Evolutionary conservation across 2,329 filamentous ascomycete genomes (phyloP).

Genomic region (Lachnellula subtilissima): DNA sequence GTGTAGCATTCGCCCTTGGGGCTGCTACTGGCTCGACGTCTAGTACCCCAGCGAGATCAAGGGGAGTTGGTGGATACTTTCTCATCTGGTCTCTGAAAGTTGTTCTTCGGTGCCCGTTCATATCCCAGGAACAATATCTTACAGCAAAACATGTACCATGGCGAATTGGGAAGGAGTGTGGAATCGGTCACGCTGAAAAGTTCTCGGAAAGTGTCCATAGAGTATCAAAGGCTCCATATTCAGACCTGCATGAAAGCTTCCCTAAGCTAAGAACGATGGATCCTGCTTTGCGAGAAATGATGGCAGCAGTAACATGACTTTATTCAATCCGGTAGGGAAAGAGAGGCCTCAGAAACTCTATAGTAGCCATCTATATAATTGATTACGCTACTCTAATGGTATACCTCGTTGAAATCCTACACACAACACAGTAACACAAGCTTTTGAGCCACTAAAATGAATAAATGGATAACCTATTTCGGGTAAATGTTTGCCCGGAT

Average conservation of each 20-base stretch:
- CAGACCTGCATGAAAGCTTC: too few relatives aligned
- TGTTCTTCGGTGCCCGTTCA: slow-evolving; percentile 5
- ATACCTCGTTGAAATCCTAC: too few relatives aligned
- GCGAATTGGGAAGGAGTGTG: slow-evolving; percentile 7
- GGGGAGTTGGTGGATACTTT: slow-evolving; percentile 11
- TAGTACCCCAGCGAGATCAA: not conserved
- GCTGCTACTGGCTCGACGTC: not conserved
- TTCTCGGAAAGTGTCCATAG: not conserved
- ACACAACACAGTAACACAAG: too few relatives aligned
- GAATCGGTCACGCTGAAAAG: slow-evolving; percentile 5
- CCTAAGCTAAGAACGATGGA: too few relatives aligned
- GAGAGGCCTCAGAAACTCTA: too few relatives aligned
- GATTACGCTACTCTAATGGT: too few relatives aligned
- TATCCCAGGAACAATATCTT: not conserved
- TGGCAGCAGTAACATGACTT: too few relatives aligned
- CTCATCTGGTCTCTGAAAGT: slow-evolving; percentile 9
- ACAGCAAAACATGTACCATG: slow-evolving; percentile 1
- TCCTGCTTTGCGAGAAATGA: too few relatives aligned
- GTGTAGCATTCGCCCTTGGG: slow-evolving; percentile 9
- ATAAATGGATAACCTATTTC: not conserved
- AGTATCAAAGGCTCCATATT: too few relatives aligned
- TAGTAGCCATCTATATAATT: too few relatives aligned
- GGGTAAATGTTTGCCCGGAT: not conserved
- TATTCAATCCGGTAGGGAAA: too few relatives aligned
- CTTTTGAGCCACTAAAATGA: too few relatives aligned